phyloP scores from a whole-genome alignment of 73 alveolate genomes.

The Blepharisma japonicum region DNA sequence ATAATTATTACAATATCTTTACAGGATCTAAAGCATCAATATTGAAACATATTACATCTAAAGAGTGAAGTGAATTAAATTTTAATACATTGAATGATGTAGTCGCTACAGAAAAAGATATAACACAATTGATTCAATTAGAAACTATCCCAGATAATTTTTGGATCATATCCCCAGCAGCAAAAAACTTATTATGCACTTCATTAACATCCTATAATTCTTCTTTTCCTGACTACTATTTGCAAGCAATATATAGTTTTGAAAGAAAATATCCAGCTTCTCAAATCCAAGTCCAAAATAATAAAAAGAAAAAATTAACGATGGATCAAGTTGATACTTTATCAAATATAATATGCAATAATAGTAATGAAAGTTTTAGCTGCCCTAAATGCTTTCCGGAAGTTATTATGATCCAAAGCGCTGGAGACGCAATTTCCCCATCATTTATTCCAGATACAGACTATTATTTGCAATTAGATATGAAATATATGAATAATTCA shows the following conservation, averaged over 20 bases:
- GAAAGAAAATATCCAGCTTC: background rate
- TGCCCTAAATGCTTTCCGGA: background rate
- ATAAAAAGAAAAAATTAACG: background rate
- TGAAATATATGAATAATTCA: background rate
- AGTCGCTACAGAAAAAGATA: background rate
- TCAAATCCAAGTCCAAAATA: background rate
- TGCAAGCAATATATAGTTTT: background rate
- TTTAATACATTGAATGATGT: background rate
- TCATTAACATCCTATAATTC: background rate
- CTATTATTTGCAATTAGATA: background rate
- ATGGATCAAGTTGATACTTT: background rate
- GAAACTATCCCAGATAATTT: background rate
- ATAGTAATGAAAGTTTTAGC: background rate
- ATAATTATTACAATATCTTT: background rate
- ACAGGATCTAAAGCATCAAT: background rate
- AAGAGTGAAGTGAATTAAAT: slow-evolving; percentile 17
- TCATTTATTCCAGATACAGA: background rate
- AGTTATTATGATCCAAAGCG: background rate
- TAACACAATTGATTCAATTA: background rate
- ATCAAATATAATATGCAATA: background rate
- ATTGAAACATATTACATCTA: background rate
- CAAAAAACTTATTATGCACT: background rate
- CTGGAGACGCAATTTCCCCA: background rate
- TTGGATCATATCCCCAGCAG: background rate
- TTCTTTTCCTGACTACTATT: background rate